Base-by-base conservation (phyloP, 169 alveolate genomes). In the Cryptosporidium ubiquitum region DNA sequence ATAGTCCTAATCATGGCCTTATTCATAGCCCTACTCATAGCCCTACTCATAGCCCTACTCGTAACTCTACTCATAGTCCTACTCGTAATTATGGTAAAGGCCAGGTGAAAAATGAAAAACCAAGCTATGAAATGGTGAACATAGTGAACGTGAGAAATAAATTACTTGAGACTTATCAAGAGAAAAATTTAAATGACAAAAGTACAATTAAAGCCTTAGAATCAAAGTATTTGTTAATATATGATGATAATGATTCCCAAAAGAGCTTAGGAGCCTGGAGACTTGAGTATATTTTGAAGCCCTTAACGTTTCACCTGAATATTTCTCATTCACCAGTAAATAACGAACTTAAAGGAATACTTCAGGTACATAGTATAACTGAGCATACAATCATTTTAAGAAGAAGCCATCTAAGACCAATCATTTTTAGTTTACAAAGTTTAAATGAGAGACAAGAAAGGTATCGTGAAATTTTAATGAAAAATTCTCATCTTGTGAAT, bases 401-500 rank as follows among this genome's bases (percentile, higher is more conserved):
- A 29, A 58, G 89, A 47, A 79, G 89, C n/a, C 89, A 79, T 26
- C 44, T 79, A 29, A 79, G 89, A 44, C 89, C 89, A n/a, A 79
- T 79, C 1, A 79, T 79, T 39, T 61, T 79, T 47, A 44, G 79
- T 42, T 16, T 79, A 35, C 73, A 79, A 47, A 58, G 89, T 60
- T 79, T 79, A 26, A 58, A 42, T 79, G 74, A 60, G 40, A 79
- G 75, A 64, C 89, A 79, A 66, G 89, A 58, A 26, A 79, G 39
- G 55, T 79, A 79, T 42, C 37, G 89, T 18, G 89, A 79, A 44
- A 44, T 79, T 6, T 47, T 79, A 9, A 58, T 79, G 55, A 58
- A 49, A 42, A 40, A 79, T 40, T 35, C 89, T 23, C 89, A 79
- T 44, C 68, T 79, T 7, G 89, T 79, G 5, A 37, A 37, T 14